phyloP scores from a whole-genome alignment of 768 basidiomycete genomes.

The Kwoniella shandongensis region DNA sequence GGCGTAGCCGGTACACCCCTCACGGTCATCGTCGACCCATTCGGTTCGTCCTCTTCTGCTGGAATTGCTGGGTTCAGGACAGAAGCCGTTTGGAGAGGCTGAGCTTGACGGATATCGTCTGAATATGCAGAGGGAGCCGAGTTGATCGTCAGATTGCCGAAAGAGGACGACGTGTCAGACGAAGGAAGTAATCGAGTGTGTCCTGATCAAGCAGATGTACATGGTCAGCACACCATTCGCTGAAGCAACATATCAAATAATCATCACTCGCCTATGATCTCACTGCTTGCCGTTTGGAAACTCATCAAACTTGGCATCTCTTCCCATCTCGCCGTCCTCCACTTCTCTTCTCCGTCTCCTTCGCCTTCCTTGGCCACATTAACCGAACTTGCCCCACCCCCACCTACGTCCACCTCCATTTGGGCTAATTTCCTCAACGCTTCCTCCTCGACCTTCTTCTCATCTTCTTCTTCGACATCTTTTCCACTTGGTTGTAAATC shows the following conservation, averaged over 20 bases:
- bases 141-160: background rate
- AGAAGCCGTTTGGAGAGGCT: slow-evolving; percentile 26
- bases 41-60: slow-evolving; percentile 4
- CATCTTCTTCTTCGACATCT: slow-evolving; percentile 36
- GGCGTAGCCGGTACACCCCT: slow-evolving; percentile 10
- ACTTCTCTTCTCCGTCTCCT: slow-evolving; percentile 30
- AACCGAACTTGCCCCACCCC: slow-evolving; percentile 28
- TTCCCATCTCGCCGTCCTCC: slow-evolving; percentile 53
- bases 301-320: slow-evolving; percentile 38
- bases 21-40: slow-evolving; percentile 21
- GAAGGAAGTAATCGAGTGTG: slow-evolving; percentile 16
- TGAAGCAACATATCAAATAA: no score
- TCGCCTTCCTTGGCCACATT: background rate
- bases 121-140: no score
- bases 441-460: slow-evolving; percentile 42
- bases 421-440: slow-evolving; percentile 36
- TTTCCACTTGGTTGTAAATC: slow-evolving; percentile 6
- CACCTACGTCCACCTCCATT: slow-evolving; percentile 34
- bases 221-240: no score
- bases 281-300: slow-evolving; percentile 43
- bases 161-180: slow-evolving; percentile 13
- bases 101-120: slow-evolving; percentile 1
- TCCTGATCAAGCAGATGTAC: background rate
- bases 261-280: slow-evolving; percentile 40
- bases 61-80: slow-evolving; percentile 23